These are phyloP conservation scores for Zymoseptoria passerinii DNA, from an alignment of 2,329 filamentous ascomycete genomes.

Conservation along the genomic window DNA sequence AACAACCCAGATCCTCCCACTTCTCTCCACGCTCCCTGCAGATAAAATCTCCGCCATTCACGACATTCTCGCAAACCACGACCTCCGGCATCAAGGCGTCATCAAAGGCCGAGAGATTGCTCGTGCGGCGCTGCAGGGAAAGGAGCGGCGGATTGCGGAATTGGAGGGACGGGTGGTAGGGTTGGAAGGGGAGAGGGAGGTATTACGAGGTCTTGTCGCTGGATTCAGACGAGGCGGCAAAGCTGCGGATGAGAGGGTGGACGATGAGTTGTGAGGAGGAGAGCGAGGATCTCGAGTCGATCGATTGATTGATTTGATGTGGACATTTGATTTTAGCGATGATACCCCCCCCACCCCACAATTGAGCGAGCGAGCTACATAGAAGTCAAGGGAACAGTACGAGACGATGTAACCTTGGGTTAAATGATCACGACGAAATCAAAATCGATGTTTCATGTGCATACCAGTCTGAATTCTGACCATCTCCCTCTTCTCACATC, in stretches of 20 bases:
- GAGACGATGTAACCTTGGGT: not conserved
- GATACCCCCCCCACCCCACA: not conserved
- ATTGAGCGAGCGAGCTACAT: not conserved
- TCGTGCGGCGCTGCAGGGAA: slow-evolving; percentile 52
- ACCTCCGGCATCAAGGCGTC: slow-evolving; percentile 52
- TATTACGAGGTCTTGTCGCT: slow-evolving; percentile 33
- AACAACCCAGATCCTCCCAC: slow-evolving; percentile 19
- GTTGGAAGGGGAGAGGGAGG: slow-evolving; percentile 49
- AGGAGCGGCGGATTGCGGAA: slow-evolving; percentile 57
- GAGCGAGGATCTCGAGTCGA: not conserved
- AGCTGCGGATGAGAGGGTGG: slow-evolving; percentile 2
- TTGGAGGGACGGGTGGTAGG: slow-evolving; percentile 57
- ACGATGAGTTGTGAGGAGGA: slow-evolving; percentile 5
- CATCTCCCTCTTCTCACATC: too few species aligned
- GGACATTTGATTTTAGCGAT: not conserved
- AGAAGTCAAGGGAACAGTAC: not conserved
- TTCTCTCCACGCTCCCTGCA: slow-evolving; percentile 16
- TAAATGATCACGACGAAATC: too few species aligned
- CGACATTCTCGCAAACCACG: slow-evolving; percentile 46
- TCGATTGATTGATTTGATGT: not conserved
- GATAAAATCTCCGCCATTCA: slow-evolving; percentile 32
- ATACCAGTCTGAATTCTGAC: too few species aligned
- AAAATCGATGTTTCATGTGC: too few species aligned
- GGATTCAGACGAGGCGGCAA: not conserved
- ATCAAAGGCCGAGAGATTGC: slow-evolving; percentile 58